phyloP scores from a whole-genome alignment of 1,284 basidiomycete genomes.

The Moniliophthora roreri region DNA sequence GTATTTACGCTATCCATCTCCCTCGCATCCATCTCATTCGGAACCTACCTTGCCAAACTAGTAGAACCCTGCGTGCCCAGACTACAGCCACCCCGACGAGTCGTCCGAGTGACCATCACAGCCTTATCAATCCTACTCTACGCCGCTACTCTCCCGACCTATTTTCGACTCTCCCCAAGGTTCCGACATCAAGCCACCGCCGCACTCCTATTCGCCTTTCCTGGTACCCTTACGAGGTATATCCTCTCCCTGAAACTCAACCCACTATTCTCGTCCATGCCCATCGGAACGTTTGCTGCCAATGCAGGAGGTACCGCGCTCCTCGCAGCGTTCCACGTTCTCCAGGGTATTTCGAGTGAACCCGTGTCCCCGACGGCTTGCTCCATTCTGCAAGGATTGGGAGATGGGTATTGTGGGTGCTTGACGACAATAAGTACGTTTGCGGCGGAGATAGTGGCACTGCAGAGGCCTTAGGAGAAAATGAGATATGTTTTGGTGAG shows the following conservation, averaged over 20 bases:
- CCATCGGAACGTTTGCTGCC: conserved; percentile 85
- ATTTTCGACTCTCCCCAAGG: conserved; percentile 68
- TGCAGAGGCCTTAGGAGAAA: conserved; percentile 51
- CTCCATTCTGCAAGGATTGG: conserved; percentile 74
- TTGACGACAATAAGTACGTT: conserved; percentile 96
- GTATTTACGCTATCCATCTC: conserved; percentile 78
- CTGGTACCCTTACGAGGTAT: conserved; percentile 87
- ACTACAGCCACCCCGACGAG: conserved; percentile 37
- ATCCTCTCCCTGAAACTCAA: conserved; percentile 77
- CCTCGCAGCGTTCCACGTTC: conserved; percentile 68
- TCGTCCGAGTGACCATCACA: conserved; percentile 45
- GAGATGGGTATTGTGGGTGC: conserved; percentile 94
- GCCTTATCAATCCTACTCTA: conserved; percentile 56
- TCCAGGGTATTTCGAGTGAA: conserved; percentile 53
- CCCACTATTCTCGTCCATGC: conserved; percentile 59
- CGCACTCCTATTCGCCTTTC: conserved; percentile 88
- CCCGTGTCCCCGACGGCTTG: conserved; percentile 58
- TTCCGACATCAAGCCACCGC: conserved; percentile 85
- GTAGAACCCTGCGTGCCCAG: conserved; percentile 40
- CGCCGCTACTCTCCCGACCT: conserved; percentile 71
- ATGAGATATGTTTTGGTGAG: conserved; percentile 73
- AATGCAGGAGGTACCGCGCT: conserved; percentile 84
- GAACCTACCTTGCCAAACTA: conserved; percentile 49
- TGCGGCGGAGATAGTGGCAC: conserved; percentile 72
- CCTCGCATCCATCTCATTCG: conserved; percentile 63